Evolutionary conservation across 495 filamentous ascomycete genomes (phyloP).

Genomic region (Lophiotrema nucula): DNA sequence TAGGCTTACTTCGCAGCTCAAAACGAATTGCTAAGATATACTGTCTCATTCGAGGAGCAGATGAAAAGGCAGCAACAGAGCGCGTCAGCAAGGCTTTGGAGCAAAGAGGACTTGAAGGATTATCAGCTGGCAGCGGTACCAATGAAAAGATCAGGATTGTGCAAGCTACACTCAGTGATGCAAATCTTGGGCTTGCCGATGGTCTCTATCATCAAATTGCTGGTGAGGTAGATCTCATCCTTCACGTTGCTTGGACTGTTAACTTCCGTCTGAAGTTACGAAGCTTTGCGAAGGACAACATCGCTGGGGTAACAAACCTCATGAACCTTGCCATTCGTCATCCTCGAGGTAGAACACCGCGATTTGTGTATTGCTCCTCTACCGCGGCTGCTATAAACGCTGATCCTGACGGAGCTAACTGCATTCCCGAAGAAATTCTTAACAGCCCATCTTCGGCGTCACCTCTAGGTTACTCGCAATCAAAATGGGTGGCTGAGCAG

Average conservation of each 20-base stretch:
- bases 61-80: constrained; percentile 45
- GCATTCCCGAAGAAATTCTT: not conserved
- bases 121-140: constrained; percentile 14
- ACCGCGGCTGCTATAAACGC: constrained; percentile 46
- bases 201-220: constrained; percentile 43
- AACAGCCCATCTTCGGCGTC: constrained; percentile 39
- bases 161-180: constrained; percentile 43
- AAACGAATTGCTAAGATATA: constrained; percentile 46
- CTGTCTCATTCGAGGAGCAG: constrained; percentile 57
- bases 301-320: constrained; percentile 56
- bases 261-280: constrained; percentile 64
- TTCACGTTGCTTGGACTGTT: constrained; percentile 71
- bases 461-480: constrained; percentile 58
- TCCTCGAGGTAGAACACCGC: constrained; percentile 34
- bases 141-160: constrained; percentile 46
- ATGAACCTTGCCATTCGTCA: constrained; percentile 47
- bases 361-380: constrained; percentile 62
- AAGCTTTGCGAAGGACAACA: constrained; percentile 58
- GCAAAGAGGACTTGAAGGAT: constrained; percentile 22
- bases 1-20: constrained; percentile 45
- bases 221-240: constrained; percentile 48
- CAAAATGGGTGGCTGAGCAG: constrained; percentile 64
- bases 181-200: constrained; percentile 48
- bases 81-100: constrained; percentile 52
- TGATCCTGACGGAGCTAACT: not conserved